Evolutionary conservation across 2,329 filamentous ascomycete species (phyloP).

Genomic region (Aspergillus puulaauensis): DNA sequence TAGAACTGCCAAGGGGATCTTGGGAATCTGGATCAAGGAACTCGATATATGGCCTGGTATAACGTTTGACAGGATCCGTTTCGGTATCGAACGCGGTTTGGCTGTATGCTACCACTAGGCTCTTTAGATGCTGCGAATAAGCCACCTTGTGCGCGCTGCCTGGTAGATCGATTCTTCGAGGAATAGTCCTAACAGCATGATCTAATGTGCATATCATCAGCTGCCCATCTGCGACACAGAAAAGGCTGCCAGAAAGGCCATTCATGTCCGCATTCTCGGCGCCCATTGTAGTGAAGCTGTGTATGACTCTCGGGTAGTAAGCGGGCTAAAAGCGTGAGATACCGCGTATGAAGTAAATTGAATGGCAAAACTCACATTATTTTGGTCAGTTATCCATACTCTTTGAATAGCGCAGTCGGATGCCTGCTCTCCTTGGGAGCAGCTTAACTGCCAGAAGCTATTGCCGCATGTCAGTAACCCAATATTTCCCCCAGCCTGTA

Average conservation of each 20-base stretch:
- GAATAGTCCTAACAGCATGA: conserved; percentile 40
- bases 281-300: conserved; percentile 38
- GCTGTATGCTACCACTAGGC: conserved; percentile 51
- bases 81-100: conserved; percentile 26
- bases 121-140: conserved; percentile 47
- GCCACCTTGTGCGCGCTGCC: conserved; percentile 45
- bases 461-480: conserved; percentile 38
- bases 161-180: conserved; percentile 39
- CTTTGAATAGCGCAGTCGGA: conserved; percentile 31
- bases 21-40: conserved; percentile 41
- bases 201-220: conserved; percentile 51
- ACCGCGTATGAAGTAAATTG: neutral
- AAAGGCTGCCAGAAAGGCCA: conserved; percentile 43
- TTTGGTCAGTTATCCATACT: conserved; percentile 45
- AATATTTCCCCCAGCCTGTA: conserved; percentile 30
- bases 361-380: conserved; percentile 32
- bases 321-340: conserved; percentile 33
- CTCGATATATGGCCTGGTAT: conserved; percentile 35
- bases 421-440: conserved; percentile 21
- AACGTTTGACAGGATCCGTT: conserved; percentile 29
- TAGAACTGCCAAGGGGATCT: conserved; percentile 16
- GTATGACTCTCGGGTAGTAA: conserved; percentile 36
- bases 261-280: conserved; percentile 19
- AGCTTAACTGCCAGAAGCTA: conserved; percentile 40
- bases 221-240: conserved; percentile 49